Percentiles rank a stretch among this genome's conserved stretches.
phyloP scores from a whole-genome alignment of 1,139 yeast species.

The Candida smagusa region DNA sequence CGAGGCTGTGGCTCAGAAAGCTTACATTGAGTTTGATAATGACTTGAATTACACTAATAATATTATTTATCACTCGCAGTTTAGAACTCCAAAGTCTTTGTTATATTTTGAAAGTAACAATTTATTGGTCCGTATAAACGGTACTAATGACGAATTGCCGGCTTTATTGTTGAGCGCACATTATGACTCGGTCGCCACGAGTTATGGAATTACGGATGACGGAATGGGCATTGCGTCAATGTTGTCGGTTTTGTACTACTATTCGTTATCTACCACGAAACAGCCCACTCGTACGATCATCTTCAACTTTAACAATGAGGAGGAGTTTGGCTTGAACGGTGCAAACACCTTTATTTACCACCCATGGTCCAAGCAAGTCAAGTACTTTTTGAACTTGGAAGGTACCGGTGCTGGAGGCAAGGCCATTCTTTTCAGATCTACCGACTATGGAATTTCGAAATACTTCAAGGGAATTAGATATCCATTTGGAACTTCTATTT shows the following conservation, averaged over 20 bases:
- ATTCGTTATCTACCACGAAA: constrained; percentile 31
- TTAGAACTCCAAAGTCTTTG: constrained; percentile 39
- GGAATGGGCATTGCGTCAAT: constrained; percentile 89
- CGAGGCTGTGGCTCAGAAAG: constrained; percentile 21
- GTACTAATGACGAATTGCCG: constrained; percentile 52
- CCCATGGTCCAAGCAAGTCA: constrained; percentile 65
- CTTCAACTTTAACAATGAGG: constrained; percentile 85
- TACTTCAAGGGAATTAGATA: constrained; percentile 47
- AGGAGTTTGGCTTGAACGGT: constrained; percentile 86
- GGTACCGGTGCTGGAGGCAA: constrained; percentile 97
- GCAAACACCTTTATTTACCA: constrained; percentile 74
- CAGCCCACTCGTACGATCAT: constrained; percentile 71
- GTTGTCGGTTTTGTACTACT: constrained; percentile 63
- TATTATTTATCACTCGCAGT: constrained; percentile 35
- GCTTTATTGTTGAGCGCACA: constrained; percentile 82
- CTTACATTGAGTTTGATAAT: constrained; percentile 49
- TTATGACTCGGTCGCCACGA: constrained; percentile 85
- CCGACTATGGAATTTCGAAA: constrained; percentile 66
- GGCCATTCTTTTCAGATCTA: constrained; percentile 77
- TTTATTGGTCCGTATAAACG: constrained; percentile 67
- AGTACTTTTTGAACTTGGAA: constrained; percentile 76
- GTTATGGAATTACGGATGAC: constrained; percentile 88
- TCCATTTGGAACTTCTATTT: constrained; percentile 77
- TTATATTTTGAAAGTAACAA: constrained; percentile 80
- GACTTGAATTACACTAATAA: constrained; percentile 42